Evolutionary conservation across 495 filamentous ascomycete genomes (phyloP).

Genomic region (Aspergillus taichungensis): DNA sequence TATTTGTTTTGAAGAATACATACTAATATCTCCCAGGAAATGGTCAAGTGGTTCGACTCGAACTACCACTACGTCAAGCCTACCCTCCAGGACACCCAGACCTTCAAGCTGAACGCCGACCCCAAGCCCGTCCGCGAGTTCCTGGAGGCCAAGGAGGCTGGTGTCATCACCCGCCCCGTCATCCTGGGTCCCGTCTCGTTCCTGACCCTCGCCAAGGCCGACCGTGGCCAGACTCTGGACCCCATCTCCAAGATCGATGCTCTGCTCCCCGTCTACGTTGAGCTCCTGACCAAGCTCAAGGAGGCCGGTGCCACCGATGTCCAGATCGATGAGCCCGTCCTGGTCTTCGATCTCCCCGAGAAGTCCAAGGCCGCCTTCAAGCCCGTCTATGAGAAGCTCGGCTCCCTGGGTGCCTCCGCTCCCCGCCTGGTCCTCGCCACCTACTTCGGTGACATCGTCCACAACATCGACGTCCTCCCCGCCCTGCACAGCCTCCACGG

Average conservation of each 20-base stretch:
- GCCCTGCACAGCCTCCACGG: slow-evolving; percentile 60
- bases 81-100: slow-evolving; percentile 90
- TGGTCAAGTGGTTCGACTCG: slow-evolving; percentile 99
- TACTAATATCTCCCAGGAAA: slow-evolving; percentile 50
- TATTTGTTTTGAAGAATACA: background rate
- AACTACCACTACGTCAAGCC: slow-evolving; percentile 99
- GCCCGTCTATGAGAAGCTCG: slow-evolving; percentile 86
- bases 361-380: slow-evolving; percentile 96
- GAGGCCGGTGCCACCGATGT: slow-evolving; percentile 86
- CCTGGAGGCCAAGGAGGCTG: slow-evolving; percentile 93
- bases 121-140: slow-evolving; percentile 94
- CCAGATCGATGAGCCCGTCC: slow-evolving; percentile 94
- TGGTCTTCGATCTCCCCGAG: slow-evolving; percentile 81
- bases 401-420: slow-evolving; percentile 61
- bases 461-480: slow-evolving; percentile 88
- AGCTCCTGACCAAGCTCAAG: slow-evolving; percentile 87
- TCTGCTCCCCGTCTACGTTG: slow-evolving; percentile 84
- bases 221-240: slow-evolving; percentile 82
- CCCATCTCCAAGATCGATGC: slow-evolving; percentile 88
- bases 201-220: slow-evolving; percentile 91
- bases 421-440: slow-evolving; percentile 82
- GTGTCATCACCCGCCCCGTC: slow-evolving; percentile 86
- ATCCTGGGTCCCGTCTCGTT: slow-evolving; percentile 94
- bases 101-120: slow-evolving; percentile 74
- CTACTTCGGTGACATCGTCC: slow-evolving; percentile 98